Conservation (phyloP, 2,329 filamentous ascomycete species). For the Pseudogymnoascus sp. region DNA sequence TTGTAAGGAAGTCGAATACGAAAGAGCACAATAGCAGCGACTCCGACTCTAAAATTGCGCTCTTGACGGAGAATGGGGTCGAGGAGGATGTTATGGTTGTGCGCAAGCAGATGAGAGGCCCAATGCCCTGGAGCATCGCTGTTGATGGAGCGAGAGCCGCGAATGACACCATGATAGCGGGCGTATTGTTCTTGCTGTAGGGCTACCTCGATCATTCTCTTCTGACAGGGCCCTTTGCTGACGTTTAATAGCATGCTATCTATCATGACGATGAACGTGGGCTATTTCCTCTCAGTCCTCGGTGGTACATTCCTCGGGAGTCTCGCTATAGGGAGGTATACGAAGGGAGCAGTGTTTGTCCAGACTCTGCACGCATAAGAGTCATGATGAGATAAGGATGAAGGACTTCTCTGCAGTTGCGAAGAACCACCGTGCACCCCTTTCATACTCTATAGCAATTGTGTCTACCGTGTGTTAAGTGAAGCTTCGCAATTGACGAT, state of each 20-base stretch:
- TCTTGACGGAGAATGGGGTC: constrained; percentile 67
- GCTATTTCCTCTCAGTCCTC: constrained; percentile 73
- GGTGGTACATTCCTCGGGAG: constrained; percentile 79
- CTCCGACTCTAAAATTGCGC: constrained; percentile 53
- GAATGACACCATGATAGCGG: constrained; percentile 64
- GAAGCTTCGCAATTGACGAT: too few relatives aligned
- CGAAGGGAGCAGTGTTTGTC: not conserved
- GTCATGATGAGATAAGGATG: not conserved
- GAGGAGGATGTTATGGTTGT: constrained; percentile 77
- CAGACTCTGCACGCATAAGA: not conserved
- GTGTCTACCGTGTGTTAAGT: too few relatives aligned
- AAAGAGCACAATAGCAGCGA: constrained; percentile 32
- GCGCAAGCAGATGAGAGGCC: constrained; percentile 44
- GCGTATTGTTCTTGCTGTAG: constrained; percentile 79
- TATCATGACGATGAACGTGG: constrained; percentile 83
- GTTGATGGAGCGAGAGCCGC: constrained; percentile 69
- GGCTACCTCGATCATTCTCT: constrained; percentile 34
- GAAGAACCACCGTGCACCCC: too few relatives aligned
- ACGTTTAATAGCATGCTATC: constrained; percentile 66
- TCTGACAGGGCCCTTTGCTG: not conserved
- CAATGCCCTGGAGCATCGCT: constrained; percentile 70
- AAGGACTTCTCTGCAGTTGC: too few relatives aligned
- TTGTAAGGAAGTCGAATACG: constrained; percentile 48
- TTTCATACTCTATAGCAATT: too few relatives aligned
- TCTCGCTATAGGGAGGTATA: constrained; percentile 37